Evolutionary conservation across 805 yeast genomes (phyloP), one percentile per base, ranked within the genome.

Genomic region (Clavispora carvajalis): DNA sequence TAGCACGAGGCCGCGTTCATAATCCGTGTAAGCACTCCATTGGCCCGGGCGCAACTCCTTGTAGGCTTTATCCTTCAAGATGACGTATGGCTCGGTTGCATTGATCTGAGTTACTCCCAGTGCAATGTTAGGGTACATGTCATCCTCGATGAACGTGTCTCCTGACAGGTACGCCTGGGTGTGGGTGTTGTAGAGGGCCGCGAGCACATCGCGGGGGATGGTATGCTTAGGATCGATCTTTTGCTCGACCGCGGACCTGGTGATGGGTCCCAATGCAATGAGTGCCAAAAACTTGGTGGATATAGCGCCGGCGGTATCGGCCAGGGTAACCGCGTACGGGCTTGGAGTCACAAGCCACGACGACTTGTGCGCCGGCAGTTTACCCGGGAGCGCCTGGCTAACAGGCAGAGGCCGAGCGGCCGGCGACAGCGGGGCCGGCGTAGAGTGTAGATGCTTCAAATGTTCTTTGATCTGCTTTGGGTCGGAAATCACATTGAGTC

Each of bases 61-160:
- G 47, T 68, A 68, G 3, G 63, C 51, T 47, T 67, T 67, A 46
- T 69, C 74, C 47, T 65, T 66, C 37, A 69, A 54, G 25, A 66
- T 58, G 41, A 52, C 24, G 33, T 43, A 37, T 2, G 36, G 9
- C 8, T 33, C 21, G 13, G 16, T 37, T 11, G 43, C 37, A 7
- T 38, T 34, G 26, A 55, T 29, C 30, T 30, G 16, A 6, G 40
- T 6, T 31, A 13, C 40, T 21, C 42, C 46, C 51, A 36, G 47
- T 5, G 36, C 40, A 13, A 39, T 35, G 29, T 48, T 47, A 15
- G 70, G 65, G 44, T 44, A 58, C 21, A 40, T 39, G 39, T 58
- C 64, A 22, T 43, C 57, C 21, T 50, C 55, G 21, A 54, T 59
- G 40, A 65, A 64, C 4, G 62, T 37, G 51, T 64, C 66, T 9